Evolutionary conservation across 768 basidiomycete species (phyloP).

Genomic region (Amanita thiersii): DNA sequence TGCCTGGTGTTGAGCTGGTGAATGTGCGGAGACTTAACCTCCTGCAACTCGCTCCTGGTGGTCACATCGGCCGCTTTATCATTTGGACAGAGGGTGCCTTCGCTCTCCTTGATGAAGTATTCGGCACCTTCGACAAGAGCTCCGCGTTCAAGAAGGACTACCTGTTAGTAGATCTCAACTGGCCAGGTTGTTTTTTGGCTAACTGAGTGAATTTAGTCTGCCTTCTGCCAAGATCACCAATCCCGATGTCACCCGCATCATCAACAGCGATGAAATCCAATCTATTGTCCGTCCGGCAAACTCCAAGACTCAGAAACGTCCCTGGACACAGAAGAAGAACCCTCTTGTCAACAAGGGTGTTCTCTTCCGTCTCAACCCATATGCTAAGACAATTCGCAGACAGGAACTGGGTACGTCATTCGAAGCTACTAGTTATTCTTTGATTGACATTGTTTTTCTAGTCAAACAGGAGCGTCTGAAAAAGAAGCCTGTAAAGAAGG

Average conservation of each 20-base stretch:
- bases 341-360: conserved; percentile 89
- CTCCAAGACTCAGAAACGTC: conserved; percentile 79
- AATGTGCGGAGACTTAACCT: conserved; percentile 93
- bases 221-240: conserved; percentile 95
- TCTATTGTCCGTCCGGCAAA: conserved; percentile 90
- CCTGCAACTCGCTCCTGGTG: conserved; percentile 98
- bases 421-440: background rate
- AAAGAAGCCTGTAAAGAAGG: conserved; percentile 56
- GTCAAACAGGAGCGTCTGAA: conserved; percentile 77
- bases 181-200: background rate
- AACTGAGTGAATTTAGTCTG: conserved; percentile 47
- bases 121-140: conserved; percentile 90
- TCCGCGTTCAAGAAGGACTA: conserved; percentile 86
- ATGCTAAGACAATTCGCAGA: conserved; percentile 89
- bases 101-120: conserved; percentile 86
- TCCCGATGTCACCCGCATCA: conserved; percentile 94
- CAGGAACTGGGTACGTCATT: conserved; percentile 74
- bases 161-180: conserved; percentile 37
- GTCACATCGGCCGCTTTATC: conserved; percentile 96
- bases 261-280: conserved; percentile 98
- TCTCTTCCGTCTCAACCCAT: conserved; percentile 97
- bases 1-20: conserved; percentile 96
- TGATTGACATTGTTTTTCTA: conserved; percentile 19
- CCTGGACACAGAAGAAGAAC: conserved; percentile 99
- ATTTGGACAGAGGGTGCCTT: conserved; percentile 99